Conservation (phyloP, 73 alveolate species). For the Blepharisma japonicum region DNA sequence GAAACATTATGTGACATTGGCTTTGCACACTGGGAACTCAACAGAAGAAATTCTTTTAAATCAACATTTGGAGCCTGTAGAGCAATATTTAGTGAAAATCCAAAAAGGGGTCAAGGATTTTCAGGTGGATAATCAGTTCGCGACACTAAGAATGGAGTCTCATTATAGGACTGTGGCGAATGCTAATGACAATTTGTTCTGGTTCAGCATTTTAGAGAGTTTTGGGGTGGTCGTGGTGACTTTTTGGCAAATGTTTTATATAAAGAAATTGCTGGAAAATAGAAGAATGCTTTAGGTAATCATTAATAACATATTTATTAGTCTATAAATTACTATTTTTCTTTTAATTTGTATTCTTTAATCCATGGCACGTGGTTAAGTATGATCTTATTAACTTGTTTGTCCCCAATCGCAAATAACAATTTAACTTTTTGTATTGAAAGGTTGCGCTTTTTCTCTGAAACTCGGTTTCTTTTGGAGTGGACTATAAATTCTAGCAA, state of each 20-base stretch:
- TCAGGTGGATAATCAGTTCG: not conserved
- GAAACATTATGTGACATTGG: not conserved
- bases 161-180: not conserved
- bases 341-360: too few relatives aligned
- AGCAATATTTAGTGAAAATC: not conserved
- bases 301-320: too few relatives aligned
- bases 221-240: not conserved
- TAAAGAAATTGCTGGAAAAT: not conserved
- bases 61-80: not conserved
- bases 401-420: too few relatives aligned
- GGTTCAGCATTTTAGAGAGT: slow-evolving; percentile 10
- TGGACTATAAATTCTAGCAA: too few relatives aligned
- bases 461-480: too few relatives aligned
- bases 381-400: too few relatives aligned
- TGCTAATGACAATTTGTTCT: not conserved
- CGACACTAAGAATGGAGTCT: not conserved
- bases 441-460: too few relatives aligned
- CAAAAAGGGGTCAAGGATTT: not conserved
- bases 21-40: not conserved
- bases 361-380: too few relatives aligned
- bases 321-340: too few relatives aligned
- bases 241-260: not conserved
- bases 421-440: too few relatives aligned
- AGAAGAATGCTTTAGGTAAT: not conserved
- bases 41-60: not conserved